Evolutionary conservation across 2,329 filamentous ascomycete species (phyloP).

Genomic region (Verruconis gallopava): DNA sequence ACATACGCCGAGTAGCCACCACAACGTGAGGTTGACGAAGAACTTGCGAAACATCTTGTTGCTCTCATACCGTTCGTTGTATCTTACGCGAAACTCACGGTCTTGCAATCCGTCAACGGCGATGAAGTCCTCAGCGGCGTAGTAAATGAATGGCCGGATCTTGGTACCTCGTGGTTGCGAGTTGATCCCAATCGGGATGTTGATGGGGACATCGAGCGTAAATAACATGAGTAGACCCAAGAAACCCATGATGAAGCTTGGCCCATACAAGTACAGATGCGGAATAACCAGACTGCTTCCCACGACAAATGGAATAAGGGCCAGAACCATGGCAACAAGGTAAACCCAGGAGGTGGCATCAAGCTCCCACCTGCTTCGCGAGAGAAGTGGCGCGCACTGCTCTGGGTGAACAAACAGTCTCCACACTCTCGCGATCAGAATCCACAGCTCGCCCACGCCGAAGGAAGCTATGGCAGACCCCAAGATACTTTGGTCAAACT

Average conservation of each 20-base stretch:
- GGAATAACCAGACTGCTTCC: slow-evolving; percentile 17
- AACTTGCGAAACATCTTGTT: slow-evolving; percentile 18
- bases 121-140: slow-evolving; percentile 22
- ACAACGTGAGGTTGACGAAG: slow-evolving; percentile 18
- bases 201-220: slow-evolving; percentile 18
- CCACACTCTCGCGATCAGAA: slow-evolving; percentile 18
- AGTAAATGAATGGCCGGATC: slow-evolving; percentile 21
- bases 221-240: slow-evolving; percentile 19
- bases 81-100: slow-evolving; percentile 19
- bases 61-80: slow-evolving; percentile 20
- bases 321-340: slow-evolving; percentile 18
- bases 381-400: slow-evolving; percentile 19
- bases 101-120: slow-evolving; percentile 21
- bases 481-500: slow-evolving; percentile 19
- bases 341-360: slow-evolving; percentile 22
- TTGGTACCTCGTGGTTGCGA: slow-evolving; percentile 18
- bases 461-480: slow-evolving; percentile 19
- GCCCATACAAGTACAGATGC: slow-evolving; percentile 19
- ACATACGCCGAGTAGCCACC: slow-evolving; percentile 18
- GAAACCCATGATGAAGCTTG: slow-evolving; percentile 20
- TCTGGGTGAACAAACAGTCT: slow-evolving; percentile 17
- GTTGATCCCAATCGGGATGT: slow-evolving; percentile 20
- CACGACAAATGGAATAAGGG: slow-evolving; percentile 19
- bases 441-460: slow-evolving; percentile 21
- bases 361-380: slow-evolving; percentile 18